Evolutionary conservation across 2,329 filamentous ascomycete species (phyloP), one percentile per base, ranked within the genome.

Genomic region (Plenodomus lindquistii): DNA sequence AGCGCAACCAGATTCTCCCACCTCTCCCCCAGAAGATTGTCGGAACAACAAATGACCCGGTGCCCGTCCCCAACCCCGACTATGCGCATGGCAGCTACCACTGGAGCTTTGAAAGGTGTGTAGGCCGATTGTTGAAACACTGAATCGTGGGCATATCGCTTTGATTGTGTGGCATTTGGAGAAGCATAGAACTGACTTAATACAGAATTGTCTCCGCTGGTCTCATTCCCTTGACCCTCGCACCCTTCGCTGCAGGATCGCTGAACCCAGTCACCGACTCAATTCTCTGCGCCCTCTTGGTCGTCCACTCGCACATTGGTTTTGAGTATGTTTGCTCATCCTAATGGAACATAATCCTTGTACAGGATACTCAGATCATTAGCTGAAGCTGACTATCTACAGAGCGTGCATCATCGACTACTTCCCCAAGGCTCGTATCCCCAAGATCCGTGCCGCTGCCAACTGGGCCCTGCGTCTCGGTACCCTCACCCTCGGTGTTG

Each of bases 291-390:
- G 86, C 85, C 54, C 78, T 88, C 41, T 77, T 97, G 61, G 84
- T 99, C 58, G 80, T 97, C 63, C 94, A 99, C 83, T 94, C 91
- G 50, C 93, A 97, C 79, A 88, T 96, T 71, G 94, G 94, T 67
- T 95, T 99, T 79, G 86, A 96, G 83, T 87, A 80, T 47, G 81
- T 73, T 11, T 43, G 40, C 31, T 19, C 3, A 16, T 17, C 18
- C 22, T 18, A 34, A n/a, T 24, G 6, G 5, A 11, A 24, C 22
- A 24, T 6, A 5, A 6, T 6, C 22, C 6, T 24, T 24, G 18
- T 21, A 18, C 38, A 29, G 42, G 16, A 29, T 24, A 2, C 13
- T 21, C 27, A 13, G 19, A 20, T 19, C n/a, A 45, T 31, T 41
- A 20, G 13, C 17, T 31, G 51, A 40, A 49, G 51, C 59, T 60